Percentiles rank a stretch among this genome's conserved stretches.
Evolutionary conservation across 306 rosid genomes (phyloP).

Genomic region (Vicia sativa): DNA sequence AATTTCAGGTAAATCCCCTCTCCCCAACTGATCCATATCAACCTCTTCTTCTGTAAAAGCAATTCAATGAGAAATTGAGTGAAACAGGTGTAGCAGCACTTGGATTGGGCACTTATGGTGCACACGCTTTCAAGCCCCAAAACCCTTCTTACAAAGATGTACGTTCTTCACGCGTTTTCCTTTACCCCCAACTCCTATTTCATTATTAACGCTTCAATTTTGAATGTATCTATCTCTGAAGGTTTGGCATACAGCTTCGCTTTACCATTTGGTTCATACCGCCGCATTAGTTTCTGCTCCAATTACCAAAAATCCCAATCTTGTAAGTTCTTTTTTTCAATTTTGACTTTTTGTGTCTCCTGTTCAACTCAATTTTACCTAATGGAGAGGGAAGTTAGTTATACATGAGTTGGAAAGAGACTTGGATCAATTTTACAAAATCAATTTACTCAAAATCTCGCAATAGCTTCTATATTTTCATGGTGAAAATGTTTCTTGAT

Average conservation of each 20-base stretch:
- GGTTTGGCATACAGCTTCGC: slow-evolving; percentile 97
- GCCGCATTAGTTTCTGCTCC: slow-evolving; percentile 89
- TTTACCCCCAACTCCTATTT: slow-evolving; percentile 19
- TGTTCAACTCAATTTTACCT: too few relatives aligned
- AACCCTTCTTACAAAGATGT: slow-evolving; percentile 81
- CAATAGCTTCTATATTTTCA: too few relatives aligned
- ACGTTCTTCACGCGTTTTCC: not conserved
- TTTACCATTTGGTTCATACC: slow-evolving; percentile 92
- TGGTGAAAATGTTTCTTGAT: too few relatives aligned
- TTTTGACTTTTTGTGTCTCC: too few relatives aligned
- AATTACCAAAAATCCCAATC: slow-evolving; percentile 63
- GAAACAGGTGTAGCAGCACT: slow-evolving; percentile 83
- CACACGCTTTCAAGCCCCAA: slow-evolving; percentile 85
- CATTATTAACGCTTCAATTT: slow-evolving; percentile 22
- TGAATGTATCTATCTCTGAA: slow-evolving; percentile 30
- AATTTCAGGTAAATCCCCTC: slow-evolving; percentile 58
- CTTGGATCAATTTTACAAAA: too few relatives aligned
- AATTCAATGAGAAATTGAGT: slow-evolving; percentile 6
- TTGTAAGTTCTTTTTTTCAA: slow-evolving; percentile 65
- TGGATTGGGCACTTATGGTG: slow-evolving; percentile 88
- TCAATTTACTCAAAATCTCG: too few relatives aligned
- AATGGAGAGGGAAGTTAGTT: too few relatives aligned
- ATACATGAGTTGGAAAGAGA: too few relatives aligned
- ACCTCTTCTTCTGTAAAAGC: not conserved
- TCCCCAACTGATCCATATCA: not conserved